These are phyloP conservation scores for Fusarium vanettenii DNA, from an alignment of 2,329 filamentous ascomycete species.

Conservation along the genomic window DNA sequence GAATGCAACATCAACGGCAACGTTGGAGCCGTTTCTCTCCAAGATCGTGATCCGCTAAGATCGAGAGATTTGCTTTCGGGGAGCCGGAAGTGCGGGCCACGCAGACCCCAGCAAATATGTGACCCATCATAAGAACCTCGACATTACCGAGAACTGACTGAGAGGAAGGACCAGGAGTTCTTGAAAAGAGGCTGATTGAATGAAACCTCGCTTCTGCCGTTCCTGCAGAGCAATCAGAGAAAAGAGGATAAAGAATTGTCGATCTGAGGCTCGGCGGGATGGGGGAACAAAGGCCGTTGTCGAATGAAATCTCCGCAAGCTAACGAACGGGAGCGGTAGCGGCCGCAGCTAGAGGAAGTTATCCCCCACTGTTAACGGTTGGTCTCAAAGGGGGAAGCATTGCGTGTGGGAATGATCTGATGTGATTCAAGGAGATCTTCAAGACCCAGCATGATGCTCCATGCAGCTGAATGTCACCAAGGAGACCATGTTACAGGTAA, in stretches of 20 bases:
- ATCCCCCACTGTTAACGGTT: neutral
- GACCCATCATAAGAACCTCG: neutral
- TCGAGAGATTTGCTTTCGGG: neutral
- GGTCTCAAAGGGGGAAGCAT: neutral
- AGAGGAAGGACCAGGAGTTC: neutral
- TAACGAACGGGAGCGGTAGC: neutral
- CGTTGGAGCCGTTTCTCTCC: neutral
- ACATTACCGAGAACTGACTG: neutral
- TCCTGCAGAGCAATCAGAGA: neutral
- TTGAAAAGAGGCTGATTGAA: neutral
- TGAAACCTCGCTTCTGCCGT: neutral
- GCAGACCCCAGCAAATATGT: neutral
- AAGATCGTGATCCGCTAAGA: neutral
- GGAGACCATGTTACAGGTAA: neutral
- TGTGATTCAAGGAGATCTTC: neutral
- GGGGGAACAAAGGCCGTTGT: neutral
- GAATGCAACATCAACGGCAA: neutral
- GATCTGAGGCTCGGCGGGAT: neutral
- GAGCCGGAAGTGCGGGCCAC: neutral
- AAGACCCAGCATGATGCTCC: neutral
- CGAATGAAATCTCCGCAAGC: neutral
- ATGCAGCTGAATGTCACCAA: neutral
- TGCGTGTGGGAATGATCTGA: neutral
- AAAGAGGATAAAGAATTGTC: neutral
- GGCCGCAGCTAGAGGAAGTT: neutral